Conservation (phyloP, 2,329 filamentous ascomycete species). For the Pyricularia sp. region DNA sequence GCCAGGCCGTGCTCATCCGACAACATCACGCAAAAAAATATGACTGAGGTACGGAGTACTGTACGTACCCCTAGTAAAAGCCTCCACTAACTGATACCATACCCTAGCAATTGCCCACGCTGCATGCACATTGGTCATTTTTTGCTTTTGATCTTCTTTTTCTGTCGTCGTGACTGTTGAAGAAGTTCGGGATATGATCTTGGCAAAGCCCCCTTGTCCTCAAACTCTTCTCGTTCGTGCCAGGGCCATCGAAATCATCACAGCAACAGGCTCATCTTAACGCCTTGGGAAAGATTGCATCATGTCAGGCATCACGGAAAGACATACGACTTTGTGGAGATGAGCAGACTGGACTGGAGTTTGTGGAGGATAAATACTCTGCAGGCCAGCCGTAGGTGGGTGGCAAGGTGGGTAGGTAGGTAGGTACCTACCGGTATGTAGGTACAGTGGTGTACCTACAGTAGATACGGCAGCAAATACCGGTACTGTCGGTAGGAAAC, state of each 20-base stretch:
- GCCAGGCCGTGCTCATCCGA: neutral
- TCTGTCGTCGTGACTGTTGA: neutral
- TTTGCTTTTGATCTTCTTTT: neutral
- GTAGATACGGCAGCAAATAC: too few relatives aligned
- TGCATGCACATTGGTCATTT: neutral
- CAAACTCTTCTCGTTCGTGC: neutral
- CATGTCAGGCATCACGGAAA: neutral
- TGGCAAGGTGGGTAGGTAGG: too few relatives aligned
- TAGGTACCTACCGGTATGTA: too few relatives aligned
- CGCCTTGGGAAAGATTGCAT: neutral
- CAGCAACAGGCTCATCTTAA: too few relatives aligned
- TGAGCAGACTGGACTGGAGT: too few relatives aligned
- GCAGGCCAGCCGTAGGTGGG: neutral
- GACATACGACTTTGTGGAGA: neutral
- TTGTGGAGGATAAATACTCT: neutral
- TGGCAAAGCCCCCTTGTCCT: neutral
- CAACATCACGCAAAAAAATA: neutral
- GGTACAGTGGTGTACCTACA: too few relatives aligned
- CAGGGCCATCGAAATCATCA: neutral
- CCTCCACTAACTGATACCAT: neutral
- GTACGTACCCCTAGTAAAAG: neutral
- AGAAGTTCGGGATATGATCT: neutral
- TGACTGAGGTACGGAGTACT: neutral
- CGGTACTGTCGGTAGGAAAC: neutral
- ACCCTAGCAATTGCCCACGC: neutral